Percentiles rank a stretch among this genome's conserved stretches.
Conservation (phyloP, 78 protist genomes). For the slime mould (Dictyostelium discoideum) region DNA sequence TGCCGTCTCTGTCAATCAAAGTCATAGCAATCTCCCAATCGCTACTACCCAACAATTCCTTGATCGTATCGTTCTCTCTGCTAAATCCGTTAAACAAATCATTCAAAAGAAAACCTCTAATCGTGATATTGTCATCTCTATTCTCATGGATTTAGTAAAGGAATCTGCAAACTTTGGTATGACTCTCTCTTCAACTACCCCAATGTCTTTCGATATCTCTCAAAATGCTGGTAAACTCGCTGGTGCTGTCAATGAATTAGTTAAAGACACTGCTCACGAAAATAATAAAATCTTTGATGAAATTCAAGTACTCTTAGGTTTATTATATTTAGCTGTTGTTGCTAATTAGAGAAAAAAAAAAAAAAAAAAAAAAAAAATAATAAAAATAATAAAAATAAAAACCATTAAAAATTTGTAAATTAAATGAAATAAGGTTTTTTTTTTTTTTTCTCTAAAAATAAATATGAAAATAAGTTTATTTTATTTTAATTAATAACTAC, state of each 20-base stretch:
- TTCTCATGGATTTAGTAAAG: constrained; percentile 45
- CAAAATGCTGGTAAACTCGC: constrained; percentile 54
- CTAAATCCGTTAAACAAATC: constrained; percentile 53
- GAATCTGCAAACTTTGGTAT: constrained; percentile 60
- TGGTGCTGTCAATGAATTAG: constrained; percentile 72
- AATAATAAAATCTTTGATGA: constrained; percentile 47
- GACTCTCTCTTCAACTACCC: not conserved
- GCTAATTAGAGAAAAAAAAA: constrained; percentile 17
- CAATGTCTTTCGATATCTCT: constrained; percentile 61
- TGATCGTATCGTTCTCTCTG: constrained; percentile 20
- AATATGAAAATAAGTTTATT: too few species aligned
- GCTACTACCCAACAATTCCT: constrained; percentile 34
- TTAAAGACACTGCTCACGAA: not conserved
- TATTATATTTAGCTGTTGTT: constrained; percentile 44
- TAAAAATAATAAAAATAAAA: not conserved
- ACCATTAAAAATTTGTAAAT: not conserved
- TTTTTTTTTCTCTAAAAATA: not conserved
- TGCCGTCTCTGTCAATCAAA: not conserved
- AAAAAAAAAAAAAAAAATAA: not conserved
- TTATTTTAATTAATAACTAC: too few species aligned
- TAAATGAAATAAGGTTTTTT: not conserved
- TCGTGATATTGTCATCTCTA: constrained; percentile 33
- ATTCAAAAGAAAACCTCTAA: constrained; percentile 49
- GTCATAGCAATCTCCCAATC: not conserved
- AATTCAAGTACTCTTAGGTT: constrained; percentile 37